Conservation (phyloP, 2,329 filamentous ascomycete species). For the Phaeosphaeria sp. region DNA sequence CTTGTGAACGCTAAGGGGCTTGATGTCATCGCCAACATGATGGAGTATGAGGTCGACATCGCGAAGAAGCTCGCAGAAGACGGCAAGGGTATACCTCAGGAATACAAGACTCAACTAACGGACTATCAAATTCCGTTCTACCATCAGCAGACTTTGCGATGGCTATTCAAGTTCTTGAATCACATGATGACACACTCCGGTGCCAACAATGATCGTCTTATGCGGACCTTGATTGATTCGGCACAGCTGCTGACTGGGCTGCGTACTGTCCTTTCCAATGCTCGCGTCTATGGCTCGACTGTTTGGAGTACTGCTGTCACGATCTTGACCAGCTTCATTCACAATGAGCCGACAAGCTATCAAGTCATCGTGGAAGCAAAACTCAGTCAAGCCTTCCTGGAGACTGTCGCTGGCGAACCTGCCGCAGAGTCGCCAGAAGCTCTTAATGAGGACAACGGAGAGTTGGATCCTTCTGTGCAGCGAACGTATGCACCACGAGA, state of each 20-base stretch:
- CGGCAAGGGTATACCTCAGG: constrained; percentile 73
- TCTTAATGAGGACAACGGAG: constrained; percentile 17
- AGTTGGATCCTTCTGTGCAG: constrained; percentile 11
- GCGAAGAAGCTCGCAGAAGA: constrained; percentile 70
- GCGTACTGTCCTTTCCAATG: constrained; percentile 80
- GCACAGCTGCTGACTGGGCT: constrained; percentile 81
- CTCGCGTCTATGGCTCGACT: constrained; percentile 81
- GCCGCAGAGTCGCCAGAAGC: constrained; percentile 25
- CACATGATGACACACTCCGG: constrained; percentile 87
- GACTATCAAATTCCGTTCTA: constrained; percentile 95
- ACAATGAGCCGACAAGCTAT: constrained; percentile 98
- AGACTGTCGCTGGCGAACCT: constrained; percentile 69
- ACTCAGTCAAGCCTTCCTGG: constrained; percentile 83
- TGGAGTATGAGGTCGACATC: constrained; percentile 76
- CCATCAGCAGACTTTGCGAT: constrained; percentile 91
- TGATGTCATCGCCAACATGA: constrained; percentile 86
- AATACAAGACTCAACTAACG: constrained; percentile 79
- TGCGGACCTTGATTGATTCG: constrained; percentile 94
- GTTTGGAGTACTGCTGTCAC: constrained; percentile 96
- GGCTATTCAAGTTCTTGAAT: constrained; percentile 93
- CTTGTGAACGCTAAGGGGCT: constrained; percentile 84
- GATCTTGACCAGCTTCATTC: constrained; percentile 94
- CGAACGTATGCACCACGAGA: constrained; percentile 32
- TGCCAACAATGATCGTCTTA: constrained; percentile 84
- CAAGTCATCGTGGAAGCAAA: constrained; percentile 94